phyloP scores from a whole-genome alignment of 495 filamentous ascomycete genomes.

The Tetracladium setigerum region DNA sequence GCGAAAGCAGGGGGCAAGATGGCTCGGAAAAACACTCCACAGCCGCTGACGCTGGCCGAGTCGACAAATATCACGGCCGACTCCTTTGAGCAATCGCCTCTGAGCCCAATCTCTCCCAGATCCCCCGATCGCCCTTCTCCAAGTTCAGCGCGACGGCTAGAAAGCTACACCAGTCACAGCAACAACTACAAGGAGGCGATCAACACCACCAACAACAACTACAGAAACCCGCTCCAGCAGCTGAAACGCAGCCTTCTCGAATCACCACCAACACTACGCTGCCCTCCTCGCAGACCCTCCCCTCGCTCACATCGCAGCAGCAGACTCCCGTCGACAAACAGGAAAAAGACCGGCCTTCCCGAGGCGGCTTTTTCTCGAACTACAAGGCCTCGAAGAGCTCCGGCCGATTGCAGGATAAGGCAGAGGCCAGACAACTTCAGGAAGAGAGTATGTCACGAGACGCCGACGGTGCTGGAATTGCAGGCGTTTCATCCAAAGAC shows the following conservation, averaged over 20 bases:
- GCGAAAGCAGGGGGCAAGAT: slow-evolving; percentile 31
- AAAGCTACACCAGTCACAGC: slow-evolving; percentile 4
- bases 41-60: slow-evolving; percentile 41
- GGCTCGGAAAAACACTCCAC: slow-evolving; percentile 45
- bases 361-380: slow-evolving; percentile 21
- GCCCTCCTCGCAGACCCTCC: slow-evolving; percentile 10
- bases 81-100: slow-evolving; percentile 16
- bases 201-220: too few species aligned
- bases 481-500: slow-evolving; percentile 19
- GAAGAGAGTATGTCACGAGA: slow-evolving; percentile 20
- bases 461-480: slow-evolving; percentile 9
- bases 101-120: slow-evolving; percentile 34
- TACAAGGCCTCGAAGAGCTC: slow-evolving; percentile 22
- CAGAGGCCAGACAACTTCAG: background rate
- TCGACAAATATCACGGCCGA: slow-evolving; percentile 21
- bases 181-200: background rate
- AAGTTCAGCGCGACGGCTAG: slow-evolving; percentile 32
- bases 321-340: slow-evolving; percentile 2
- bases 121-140: slow-evolving; percentile 48
- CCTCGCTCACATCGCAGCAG: slow-evolving; percentile 8
- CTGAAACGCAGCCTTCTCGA: slow-evolving; percentile 2
- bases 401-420: slow-evolving; percentile 17
- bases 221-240: too few species aligned
- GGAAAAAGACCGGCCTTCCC: slow-evolving; percentile 8
- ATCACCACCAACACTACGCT: too few species aligned